Base-by-base conservation (phyloP, 257 asterid species). In the Avicennia marina region DNA sequence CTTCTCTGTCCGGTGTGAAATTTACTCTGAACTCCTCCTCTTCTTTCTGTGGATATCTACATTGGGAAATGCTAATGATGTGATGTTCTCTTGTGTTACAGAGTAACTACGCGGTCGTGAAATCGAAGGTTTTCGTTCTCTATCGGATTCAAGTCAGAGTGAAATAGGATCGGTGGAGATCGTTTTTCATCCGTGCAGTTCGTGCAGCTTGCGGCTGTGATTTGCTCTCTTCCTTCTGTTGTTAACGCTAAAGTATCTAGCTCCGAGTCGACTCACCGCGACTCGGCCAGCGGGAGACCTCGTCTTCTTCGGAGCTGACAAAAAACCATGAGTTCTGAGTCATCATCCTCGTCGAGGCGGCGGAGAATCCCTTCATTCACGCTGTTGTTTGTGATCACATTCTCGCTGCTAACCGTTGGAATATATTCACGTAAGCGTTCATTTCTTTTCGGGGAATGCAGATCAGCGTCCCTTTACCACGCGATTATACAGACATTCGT, bases 381-480 rank as follows among this genome's bases (percentile, higher is more conserved):
- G 61, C 75, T 56, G 40, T 29, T 29, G 21, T 26, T 68, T 11
- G 49, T 65, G 44, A 10, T 45, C 44, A 20, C 61, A 32, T 49
- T 70, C 12, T 42, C 49, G 33, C 45, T 76, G 32, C 55, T 76
- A 18, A 25, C 72, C 40, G 48, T 68, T 44, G 72, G 58, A 41
- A 15, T 59, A 42, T 76, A 42, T 19, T 36, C 72, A 58, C 79
- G 82, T 76, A 19, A 22, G 66, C 45, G n/a, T n/a, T n/a, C n/a
- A n/a, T n/a, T n/a, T n/a, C n/a, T n/a, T n/a, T n/a, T n/a, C n/a
- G n/a, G n/a, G n/a, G n/a, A n/a, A n/a, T n/a, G n/a, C n/a, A n/a
- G n/a, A n/a, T n/a, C n/a, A n/a, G n/a, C n/a, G n/a, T n/a, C n/a
- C n/a, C n/a, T n/a, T n/a, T n/a, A n/a, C n/a, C n/a, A n/a, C n/a